A percentile compares a stretch with the other conserved stretches of the same genome.
phyloP scores from a whole-genome alignment of 2,329 filamentous ascomycete genomes.

The Sporothrix brasiliensis region DNA sequence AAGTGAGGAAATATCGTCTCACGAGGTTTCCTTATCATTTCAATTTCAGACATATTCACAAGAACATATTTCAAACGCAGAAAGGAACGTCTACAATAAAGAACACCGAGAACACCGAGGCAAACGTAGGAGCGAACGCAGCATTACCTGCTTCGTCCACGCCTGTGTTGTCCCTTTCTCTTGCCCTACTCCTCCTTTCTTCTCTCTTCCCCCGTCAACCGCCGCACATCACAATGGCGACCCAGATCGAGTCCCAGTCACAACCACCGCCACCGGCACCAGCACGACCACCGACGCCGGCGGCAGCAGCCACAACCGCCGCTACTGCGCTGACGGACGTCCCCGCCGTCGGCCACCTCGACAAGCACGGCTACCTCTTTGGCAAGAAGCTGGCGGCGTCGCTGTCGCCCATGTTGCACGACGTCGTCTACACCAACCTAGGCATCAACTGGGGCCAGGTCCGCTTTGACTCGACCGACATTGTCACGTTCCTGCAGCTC shows the following conservation, averaged over 20 bases:
- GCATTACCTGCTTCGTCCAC: slow-evolving; percentile 4
- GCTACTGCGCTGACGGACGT: not conserved
- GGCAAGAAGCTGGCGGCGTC: slow-evolving; percentile 60
- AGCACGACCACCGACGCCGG: not conserved
- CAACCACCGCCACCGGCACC: not conserved
- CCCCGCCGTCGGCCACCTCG: slow-evolving; percentile 40
- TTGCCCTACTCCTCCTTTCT: not conserved
- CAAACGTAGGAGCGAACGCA: slow-evolving; percentile 2
- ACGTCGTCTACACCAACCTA: slow-evolving; percentile 56
- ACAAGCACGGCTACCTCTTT: slow-evolving; percentile 59
- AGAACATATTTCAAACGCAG: not conserved
- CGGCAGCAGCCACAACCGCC: not conserved
- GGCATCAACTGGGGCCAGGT: slow-evolving; percentile 56
- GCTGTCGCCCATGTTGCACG: slow-evolving; percentile 59
- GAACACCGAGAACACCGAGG: not conserved
- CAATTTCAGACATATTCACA: no score
- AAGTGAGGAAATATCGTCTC: no score
- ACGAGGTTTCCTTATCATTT: no score
- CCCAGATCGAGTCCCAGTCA: slow-evolving; percentile 3
- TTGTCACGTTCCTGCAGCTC: slow-evolving; percentile 54
- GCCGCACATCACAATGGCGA: slow-evolving; percentile 13
- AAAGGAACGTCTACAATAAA: not conserved
- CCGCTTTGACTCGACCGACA: slow-evolving; percentile 56
- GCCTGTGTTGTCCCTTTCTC: not conserved
- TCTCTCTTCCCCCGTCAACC: not conserved